Conservation (phyloP, 2,329 filamentous ascomycete species). For the Corinectria fuckeliana region DNA sequence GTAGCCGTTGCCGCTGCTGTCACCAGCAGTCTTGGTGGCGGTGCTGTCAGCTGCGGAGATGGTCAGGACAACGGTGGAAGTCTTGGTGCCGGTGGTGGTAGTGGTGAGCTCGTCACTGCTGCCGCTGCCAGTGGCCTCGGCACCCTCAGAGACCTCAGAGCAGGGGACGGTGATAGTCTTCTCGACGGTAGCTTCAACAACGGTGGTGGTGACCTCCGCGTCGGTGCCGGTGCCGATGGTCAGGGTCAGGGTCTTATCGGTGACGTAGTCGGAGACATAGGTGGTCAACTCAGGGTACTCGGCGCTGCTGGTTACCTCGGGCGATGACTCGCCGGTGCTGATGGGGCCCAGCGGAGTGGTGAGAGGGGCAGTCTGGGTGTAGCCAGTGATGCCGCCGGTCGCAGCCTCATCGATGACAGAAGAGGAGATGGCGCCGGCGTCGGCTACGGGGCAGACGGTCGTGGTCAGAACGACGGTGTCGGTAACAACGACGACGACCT, state of each 20-base stretch:
- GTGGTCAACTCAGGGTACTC: conserved; percentile 33
- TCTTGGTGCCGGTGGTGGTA: conserved; percentile 47
- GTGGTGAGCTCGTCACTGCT: conserved; percentile 40
- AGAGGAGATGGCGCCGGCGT: conserved; percentile 49
- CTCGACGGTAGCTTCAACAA: conserved; percentile 51
- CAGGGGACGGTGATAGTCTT: conserved; percentile 45
- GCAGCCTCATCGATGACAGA: conserved; percentile 46
- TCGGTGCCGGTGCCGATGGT: conserved; percentile 43
- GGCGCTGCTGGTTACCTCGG: conserved; percentile 9
- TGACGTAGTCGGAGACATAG: conserved; percentile 39
- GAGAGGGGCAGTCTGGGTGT: conserved; percentile 36
- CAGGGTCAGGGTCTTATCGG: conserved; percentile 44
- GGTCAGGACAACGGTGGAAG: conserved; percentile 34
- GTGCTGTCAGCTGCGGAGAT: conserved; percentile 18
- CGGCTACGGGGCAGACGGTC: conserved; percentile 54
- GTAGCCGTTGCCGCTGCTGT: neutral
- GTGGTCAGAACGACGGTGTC: conserved; percentile 49
- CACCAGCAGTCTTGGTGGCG: conserved; percentile 35
- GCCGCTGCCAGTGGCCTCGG: conserved; percentile 24
- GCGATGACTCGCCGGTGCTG: conserved; percentile 41
- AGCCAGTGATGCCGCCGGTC: conserved; percentile 46
- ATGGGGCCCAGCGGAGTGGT: conserved; percentile 33
- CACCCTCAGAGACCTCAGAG: conserved; percentile 21
- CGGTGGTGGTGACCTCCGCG: conserved; percentile 48
- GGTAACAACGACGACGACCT: conserved; percentile 45